Conservation (phyloP, 2,329 filamentous ascomycete genomes). For the Colletotrichum costaricense region DNA sequence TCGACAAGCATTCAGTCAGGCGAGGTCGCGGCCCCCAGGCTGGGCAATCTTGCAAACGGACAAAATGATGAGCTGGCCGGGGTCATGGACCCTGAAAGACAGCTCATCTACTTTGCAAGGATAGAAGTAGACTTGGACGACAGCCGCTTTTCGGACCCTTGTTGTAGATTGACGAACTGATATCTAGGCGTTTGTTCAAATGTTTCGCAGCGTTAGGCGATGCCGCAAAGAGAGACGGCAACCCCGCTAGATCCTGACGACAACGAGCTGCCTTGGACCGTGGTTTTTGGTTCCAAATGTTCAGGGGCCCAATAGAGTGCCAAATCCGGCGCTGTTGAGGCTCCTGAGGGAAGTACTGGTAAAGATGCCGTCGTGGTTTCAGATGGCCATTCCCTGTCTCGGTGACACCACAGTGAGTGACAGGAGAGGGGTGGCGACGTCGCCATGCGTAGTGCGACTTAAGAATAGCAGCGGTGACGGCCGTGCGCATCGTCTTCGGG, state of each 20-base stretch:
- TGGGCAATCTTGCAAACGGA: slow-evolving; percentile 28
- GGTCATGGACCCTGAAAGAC: background rate
- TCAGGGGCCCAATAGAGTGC: background rate
- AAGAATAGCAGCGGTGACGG: slow-evolving; percentile 41
- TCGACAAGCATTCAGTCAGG: background rate
- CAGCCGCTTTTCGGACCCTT: slow-evolving; percentile 9
- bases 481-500: slow-evolving; percentile 51
- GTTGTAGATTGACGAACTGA: background rate
- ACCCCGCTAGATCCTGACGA: slow-evolving; percentile 28
- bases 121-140: background rate
- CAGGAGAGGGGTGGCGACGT: slow-evolving; percentile 41
- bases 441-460: slow-evolving; percentile 39
- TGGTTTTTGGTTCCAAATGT: background rate
- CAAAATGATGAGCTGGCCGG: background rate
- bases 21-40: slow-evolving; percentile 5
- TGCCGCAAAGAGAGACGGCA: background rate
- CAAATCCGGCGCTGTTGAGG: background rate
- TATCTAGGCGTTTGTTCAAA: slow-evolving; percentile 26
- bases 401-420: slow-evolving; percentile 48
- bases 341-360: slow-evolving; percentile 19
- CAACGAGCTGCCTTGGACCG: background rate
- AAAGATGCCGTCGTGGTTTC: slow-evolving; percentile 41
- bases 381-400: slow-evolving; percentile 44
- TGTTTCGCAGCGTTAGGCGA: background rate
- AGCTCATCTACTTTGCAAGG: background rate